Base-by-base conservation (phyloP, 2,329 filamentous ascomycete genomes). In the Calonectria pauciramosa region DNA sequence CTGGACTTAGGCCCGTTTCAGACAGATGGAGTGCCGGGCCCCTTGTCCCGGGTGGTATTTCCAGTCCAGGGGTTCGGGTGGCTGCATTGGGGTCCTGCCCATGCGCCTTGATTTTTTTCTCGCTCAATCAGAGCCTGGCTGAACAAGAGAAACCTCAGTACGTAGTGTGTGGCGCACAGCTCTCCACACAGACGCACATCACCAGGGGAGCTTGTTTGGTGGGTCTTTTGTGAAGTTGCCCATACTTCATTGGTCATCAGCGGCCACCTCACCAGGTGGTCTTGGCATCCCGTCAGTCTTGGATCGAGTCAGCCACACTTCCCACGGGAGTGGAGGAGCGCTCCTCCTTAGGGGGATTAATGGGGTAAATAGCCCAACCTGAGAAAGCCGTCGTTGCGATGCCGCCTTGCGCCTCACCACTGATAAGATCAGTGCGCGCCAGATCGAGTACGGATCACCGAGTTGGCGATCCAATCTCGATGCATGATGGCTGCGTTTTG, bases 1-100 rank as follows among this genome's bases (percentile, higher is more conserved):
- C 72, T 72, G 77, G 69, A 71, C 70, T 79, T 81, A 80, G 80
- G 60, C 65, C 67, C 44, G 80, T 81, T 81, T 81, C 80, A 81
- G 77, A 80, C 47, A 78, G 54, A 75, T 74, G 71, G 74, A 65
- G 71, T 69, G 44, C 51, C 68, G 44, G 70, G 69, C 23, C 54
- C 51, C 66, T 23, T 28, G 54, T 34, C 49, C 59, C 68, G 28
- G 26, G 63, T 41, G 44, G 52, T 67, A 54, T 71, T 66, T 72
- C 67, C 71, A 70, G 56, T 41, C 56, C 34, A 63, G 56, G 75
- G 69, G 71, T 47, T 69, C 70, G 65, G 51, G 64, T 59, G 56
- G 73, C 65, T 56, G 71, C 47, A 30, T 38, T 38, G 34, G 16
- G 30, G 36, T 11, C 56, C 23, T 41, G 34, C 23, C 56, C 23